Percentiles rank a stretch among this genome's conserved stretches.
These are phyloP conservation scores for Neophaeococcomyces mojaviensis DNA, from an alignment of 2,329 filamentous ascomycete species.

Conservation along the genomic window DNA sequence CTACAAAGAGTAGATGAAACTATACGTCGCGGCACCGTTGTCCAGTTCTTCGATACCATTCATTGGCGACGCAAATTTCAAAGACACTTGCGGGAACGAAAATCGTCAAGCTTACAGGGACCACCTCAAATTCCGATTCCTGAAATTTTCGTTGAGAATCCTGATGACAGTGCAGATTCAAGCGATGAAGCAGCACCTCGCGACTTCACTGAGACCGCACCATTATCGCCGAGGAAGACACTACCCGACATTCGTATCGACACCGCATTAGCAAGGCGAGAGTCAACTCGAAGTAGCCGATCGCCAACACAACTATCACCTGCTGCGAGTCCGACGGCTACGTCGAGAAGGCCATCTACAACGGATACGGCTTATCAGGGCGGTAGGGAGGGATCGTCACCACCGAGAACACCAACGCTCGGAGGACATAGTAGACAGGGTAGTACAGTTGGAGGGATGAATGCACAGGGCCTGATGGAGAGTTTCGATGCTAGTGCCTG, in stretches of 20 bases:
- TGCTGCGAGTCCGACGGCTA: constrained; percentile 16
- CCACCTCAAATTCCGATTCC: constrained; percentile 77
- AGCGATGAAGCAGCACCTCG: constrained; percentile 17
- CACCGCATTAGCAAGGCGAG: constrained; percentile 19
- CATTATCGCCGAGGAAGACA: constrained; percentile 11
- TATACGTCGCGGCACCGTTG: constrained; percentile 78
- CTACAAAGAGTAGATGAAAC: constrained; percentile 93
- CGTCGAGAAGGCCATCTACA: constrained; percentile 15
- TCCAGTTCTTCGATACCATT: constrained; percentile 90
- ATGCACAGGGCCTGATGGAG: constrained; percentile 67
- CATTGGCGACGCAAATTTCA: constrained; percentile 82
- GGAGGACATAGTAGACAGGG: constrained; percentile 49
- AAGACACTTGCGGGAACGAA: constrained; percentile 63
- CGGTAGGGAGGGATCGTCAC: constrained; percentile 18
- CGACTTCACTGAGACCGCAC: constrained; percentile 21
- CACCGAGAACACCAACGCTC: constrained; percentile 25
- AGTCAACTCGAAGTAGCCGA: constrained; percentile 18
- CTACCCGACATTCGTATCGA: constrained; percentile 18
- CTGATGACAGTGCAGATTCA: constrained; percentile 40
- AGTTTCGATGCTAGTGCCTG: constrained; percentile 84
- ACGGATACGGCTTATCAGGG: constrained; percentile 29
- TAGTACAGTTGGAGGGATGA: constrained; percentile 55
- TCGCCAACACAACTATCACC: constrained; percentile 20
- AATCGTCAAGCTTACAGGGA: constrained; percentile 65
- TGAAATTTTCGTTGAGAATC: constrained; percentile 82